phyloP scores from a whole-genome alignment of 108 stramenopile species.

The Seminavis robusta region DNA sequence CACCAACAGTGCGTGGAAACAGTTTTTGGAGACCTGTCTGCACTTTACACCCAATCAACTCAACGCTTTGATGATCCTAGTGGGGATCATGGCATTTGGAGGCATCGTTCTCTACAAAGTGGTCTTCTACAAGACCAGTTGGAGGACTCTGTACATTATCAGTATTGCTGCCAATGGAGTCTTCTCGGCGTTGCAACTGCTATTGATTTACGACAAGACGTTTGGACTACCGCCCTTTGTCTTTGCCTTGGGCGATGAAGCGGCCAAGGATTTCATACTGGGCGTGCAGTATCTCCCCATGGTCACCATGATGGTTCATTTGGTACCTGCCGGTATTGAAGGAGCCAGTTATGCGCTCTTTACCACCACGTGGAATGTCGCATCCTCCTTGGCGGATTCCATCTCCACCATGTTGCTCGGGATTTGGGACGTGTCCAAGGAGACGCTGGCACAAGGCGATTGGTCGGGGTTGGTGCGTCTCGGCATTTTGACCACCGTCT shows the following conservation, averaged over 20 bases:
- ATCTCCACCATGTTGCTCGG: slow-evolving; percentile 42
- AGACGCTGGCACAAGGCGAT: slow-evolving; percentile 40
- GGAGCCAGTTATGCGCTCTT: slow-evolving; percentile 36
- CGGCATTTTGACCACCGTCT: slow-evolving; percentile 41
- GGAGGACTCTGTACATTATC: slow-evolving; percentile 49
- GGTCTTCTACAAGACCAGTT: slow-evolving; percentile 53
- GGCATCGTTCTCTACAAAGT: slow-evolving; percentile 59
- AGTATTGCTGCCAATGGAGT: slow-evolving; percentile 48
- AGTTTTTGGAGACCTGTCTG: slow-evolving; percentile 49
- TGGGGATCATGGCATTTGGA: slow-evolving; percentile 41
- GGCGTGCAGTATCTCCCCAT: slow-evolving; percentile 60
- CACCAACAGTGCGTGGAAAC: slow-evolving; percentile 58
- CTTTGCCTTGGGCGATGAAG: slow-evolving; percentile 65
- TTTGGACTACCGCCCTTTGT: slow-evolving; percentile 51
- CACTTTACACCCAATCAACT: slow-evolving; percentile 48
- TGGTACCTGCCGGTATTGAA: slow-evolving; percentile 40
- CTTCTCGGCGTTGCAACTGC: slow-evolving; percentile 45
- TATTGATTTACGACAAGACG: slow-evolving; percentile 49
- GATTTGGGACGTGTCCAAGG: slow-evolving; percentile 58
- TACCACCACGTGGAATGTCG: slow-evolving; percentile 26
- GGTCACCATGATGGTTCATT: slow-evolving; percentile 59
- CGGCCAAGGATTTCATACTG: slow-evolving; percentile 49
- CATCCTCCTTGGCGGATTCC: slow-evolving; percentile 24
- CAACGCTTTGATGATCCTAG: slow-evolving; percentile 44
- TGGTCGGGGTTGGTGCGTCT: slow-evolving; percentile 47